Evolutionary conservation across 192 early-diverging fungal species (phyloP).

Genomic region (Rhizophlyctis rosea): DNA sequence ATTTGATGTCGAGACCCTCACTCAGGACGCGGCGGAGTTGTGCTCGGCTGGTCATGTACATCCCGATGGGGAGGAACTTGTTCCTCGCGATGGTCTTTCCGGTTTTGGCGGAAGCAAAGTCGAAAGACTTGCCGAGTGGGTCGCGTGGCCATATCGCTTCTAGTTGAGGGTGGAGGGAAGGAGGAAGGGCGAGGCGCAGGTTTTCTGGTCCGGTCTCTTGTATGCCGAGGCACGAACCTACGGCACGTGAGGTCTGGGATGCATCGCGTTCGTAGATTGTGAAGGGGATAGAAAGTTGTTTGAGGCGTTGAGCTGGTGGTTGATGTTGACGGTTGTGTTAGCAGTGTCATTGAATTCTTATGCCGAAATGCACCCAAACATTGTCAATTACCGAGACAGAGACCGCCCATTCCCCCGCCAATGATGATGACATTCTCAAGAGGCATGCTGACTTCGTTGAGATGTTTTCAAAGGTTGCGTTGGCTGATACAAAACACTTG

Average conservation of each 20-base stretch:
- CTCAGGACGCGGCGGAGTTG: conserved; percentile 7
- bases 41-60: background rate
- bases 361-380: no score
- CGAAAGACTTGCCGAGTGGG: background rate
- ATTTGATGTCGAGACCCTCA: background rate
- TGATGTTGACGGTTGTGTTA: no score
- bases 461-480: no score
- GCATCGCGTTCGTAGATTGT: conserved; percentile 26
- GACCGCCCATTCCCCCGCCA: background rate
- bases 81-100: no score
- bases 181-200: background rate
- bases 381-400: background rate
- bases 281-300: background rate
- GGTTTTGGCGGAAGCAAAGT: background rate
- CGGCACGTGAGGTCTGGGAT: background rate
- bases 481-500: no score
- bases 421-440: background rate
- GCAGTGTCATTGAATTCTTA: no score
- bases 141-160: background rate
- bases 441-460: no score
- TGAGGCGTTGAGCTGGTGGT: background rate
- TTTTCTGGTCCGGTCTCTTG: conserved; percentile 1
- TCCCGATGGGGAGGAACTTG: no score
- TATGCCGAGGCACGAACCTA: conserved; percentile 14
- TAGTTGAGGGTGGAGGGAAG: background rate